These are phyloP conservation scores for Antitrichia curtipendula DNA, from an alignment of 225 moss, liverwort and hornwort species.

Conservation along the genomic window DNA sequence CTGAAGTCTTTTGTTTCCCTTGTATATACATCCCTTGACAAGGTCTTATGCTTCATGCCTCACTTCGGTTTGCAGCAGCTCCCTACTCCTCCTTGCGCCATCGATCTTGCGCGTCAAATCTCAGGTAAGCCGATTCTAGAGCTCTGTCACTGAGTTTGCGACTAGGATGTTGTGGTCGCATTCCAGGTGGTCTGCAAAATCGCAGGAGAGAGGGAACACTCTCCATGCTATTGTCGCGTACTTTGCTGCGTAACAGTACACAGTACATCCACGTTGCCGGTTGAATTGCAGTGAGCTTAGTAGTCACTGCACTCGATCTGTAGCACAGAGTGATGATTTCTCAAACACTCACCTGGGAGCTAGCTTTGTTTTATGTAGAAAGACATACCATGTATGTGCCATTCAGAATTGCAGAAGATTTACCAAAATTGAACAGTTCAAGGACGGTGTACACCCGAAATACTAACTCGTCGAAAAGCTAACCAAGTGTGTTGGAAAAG, in stretches of 20 bases:
- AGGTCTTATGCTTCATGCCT: neutral
- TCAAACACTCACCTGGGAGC: neutral
- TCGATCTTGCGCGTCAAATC: neutral
- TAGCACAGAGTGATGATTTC: neutral
- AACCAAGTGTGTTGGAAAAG: neutral
- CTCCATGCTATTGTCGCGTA: too few relatives aligned
- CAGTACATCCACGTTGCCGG: neutral
- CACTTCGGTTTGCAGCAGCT: neutral
- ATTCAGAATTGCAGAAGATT: neutral
- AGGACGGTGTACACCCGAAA: neutral
- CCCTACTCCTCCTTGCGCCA: neutral
- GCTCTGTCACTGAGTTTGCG: neutral
- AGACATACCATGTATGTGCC: too few relatives aligned
- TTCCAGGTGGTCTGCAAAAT: too few relatives aligned
- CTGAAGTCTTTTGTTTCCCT: too few relatives aligned
- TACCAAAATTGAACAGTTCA: too few relatives aligned
- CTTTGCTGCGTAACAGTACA: neutral
- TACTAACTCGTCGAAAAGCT: neutral
- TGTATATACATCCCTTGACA: neutral
- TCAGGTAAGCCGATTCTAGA: neutral
- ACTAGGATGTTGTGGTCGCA: neutral
- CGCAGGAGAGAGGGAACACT: too few relatives aligned
- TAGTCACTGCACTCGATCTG: neutral
- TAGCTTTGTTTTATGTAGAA: neutral
- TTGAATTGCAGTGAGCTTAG: neutral